Base-by-base conservation (phyloP, 805 yeast species). In the Nadsonia fulvescens region DNA sequence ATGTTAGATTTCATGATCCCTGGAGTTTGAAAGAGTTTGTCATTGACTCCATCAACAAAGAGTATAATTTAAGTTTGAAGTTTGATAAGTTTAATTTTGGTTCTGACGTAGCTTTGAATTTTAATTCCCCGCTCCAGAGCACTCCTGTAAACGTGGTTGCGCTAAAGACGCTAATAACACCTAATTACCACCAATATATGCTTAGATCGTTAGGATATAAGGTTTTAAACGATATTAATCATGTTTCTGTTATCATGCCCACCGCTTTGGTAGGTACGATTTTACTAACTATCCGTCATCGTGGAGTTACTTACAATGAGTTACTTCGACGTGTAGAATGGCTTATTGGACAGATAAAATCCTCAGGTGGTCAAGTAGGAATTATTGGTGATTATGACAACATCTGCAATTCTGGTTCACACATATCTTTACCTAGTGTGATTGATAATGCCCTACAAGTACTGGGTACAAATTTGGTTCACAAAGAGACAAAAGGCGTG, bases 171-270 rank as follows among this genome's bases (percentile, higher is more conserved):
- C 23, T 29, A 13, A 19, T 25, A n/a, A 16, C 30, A 1, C 24
- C 32, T 7, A n/a, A n/a, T n/a, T 20, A 37, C 18, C 38, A 38
- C 14, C 38, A 37, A 7, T 34, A 40, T 12, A 30, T 53, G 6
- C 35, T 68, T 31, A 57, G 68, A 33, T 50, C 66, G 20, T 46
- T 67, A 15, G 75, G 72, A 3, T 68, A 66, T 46, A 53, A 54
- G 32, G 52, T 65, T 11, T 49, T 67, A 22, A 63, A 58, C 24
- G 69, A 66, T 24, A 53, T 67, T 35, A 68, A 68, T 42, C 42
- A 47, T 8, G 58, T 54, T 5, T 51, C 66, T 5, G 63, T 54
- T 23, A 46, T 68, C 16, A 69, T 70, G 43, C 69, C 69, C 17
- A 51, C 68, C 9, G 54, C 70, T 0, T 43, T 67, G 13, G 58